Evolutionary conservation across 2,329 filamentous ascomycete species (phyloP).

Genomic region (Fusarium sterilihyphosum): DNA sequence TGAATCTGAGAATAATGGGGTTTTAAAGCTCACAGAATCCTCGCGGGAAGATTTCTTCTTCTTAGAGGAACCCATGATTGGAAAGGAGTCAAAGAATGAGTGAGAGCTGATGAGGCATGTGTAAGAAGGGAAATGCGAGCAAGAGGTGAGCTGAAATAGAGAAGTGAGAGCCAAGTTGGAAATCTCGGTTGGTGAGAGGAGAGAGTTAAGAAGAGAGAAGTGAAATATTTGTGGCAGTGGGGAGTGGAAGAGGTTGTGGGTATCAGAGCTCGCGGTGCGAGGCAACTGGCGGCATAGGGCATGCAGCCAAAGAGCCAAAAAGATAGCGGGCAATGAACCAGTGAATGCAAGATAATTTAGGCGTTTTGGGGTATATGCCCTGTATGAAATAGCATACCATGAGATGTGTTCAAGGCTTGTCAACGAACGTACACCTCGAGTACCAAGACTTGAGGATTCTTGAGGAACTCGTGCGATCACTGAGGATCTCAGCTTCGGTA

Average conservation of each 20-base stretch:
- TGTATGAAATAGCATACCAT: neutral
- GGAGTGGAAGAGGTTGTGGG: neutral
- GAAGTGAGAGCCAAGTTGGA: fast-evolving
- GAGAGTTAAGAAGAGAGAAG: neutral
- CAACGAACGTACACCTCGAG: neutral
- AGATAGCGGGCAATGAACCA: neutral
- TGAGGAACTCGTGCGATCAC: neutral
- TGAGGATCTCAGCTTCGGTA: neutral
- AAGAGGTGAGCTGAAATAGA: fast-evolving
- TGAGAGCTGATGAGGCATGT: neutral
- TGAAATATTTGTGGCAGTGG: neutral
- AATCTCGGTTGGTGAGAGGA: neutral
- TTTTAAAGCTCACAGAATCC: neutral
- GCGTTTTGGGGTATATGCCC: neutral
- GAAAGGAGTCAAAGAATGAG: no score
- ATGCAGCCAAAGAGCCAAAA: neutral
- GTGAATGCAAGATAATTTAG: fast-evolving
- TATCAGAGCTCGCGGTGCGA: conserved; percentile 1
- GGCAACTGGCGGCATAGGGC: neutral
- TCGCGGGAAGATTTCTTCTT: neutral
- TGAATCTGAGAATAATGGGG: neutral
- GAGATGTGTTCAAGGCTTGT: neutral
- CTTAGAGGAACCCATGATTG: neutral
- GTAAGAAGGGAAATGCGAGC: neutral
- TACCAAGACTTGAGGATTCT: neutral